phyloP scores from a whole-genome alignment of 2,329 filamentous ascomycete species.

The Fusarium anguioides region DNA sequence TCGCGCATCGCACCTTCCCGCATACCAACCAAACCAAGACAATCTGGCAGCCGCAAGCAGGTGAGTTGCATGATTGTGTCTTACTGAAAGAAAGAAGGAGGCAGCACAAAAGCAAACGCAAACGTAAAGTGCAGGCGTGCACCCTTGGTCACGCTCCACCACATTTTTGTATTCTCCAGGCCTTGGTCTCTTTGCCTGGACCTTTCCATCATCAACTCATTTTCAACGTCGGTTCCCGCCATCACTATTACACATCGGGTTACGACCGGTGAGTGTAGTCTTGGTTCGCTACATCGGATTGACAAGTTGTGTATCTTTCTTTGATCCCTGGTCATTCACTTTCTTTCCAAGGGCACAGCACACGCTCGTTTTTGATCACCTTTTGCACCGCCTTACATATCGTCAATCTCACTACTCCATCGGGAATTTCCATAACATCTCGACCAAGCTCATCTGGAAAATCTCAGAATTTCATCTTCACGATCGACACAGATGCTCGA shows the following conservation, averaged over 20 bases:
- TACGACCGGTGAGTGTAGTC: slow-evolving; percentile 21
- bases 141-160: slow-evolving; percentile 36
- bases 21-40: slow-evolving; percentile 12
- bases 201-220: slow-evolving; percentile 21
- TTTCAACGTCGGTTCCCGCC: slow-evolving; percentile 25
- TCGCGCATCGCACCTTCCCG: slow-evolving; percentile 24
- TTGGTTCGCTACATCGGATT: slow-evolving; percentile 15
- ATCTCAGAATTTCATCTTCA: neutral
- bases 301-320: neutral
- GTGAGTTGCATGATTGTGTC: slow-evolving; percentile 4
- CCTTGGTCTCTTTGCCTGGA: slow-evolving; percentile 14
- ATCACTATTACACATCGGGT: slow-evolving; percentile 24
- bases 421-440: neutral
- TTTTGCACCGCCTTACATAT: neutral
- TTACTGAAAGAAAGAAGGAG: slow-evolving; percentile 14
- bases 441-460: neutral
- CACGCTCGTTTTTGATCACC: neutral
- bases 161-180: slow-evolving; percentile 34
- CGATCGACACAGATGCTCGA: slow-evolving; percentile 12
- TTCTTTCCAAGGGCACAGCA: slow-evolving; percentile 1
- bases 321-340: neutral
- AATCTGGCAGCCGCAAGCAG: slow-evolving; percentile 12
- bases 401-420: neutral
- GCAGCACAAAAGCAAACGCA: slow-evolving; percentile 9
- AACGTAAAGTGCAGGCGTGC: slow-evolving; percentile 29